phyloP scores from a whole-genome alignment of 805 yeast genomes.

The Candida anglica region DNA sequence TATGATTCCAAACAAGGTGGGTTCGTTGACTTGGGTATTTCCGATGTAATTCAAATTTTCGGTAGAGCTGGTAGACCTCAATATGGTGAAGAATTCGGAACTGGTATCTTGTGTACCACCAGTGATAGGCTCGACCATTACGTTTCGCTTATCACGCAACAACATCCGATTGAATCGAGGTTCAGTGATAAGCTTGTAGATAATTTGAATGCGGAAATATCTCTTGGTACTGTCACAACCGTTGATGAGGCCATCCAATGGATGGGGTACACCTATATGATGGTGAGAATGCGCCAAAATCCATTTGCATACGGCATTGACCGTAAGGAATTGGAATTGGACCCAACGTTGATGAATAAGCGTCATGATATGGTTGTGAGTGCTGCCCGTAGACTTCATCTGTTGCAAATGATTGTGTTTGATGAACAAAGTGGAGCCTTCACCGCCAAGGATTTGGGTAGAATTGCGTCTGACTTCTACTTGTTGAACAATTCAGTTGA shows the following conservation, averaged over 20 bases:
- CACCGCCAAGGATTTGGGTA: constrained; percentile 82
- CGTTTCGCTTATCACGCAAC: constrained; percentile 84
- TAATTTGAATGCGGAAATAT: constrained; percentile 92
- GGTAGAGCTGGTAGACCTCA: constrained; percentile 99
- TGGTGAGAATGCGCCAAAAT: constrained; percentile 89
- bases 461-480: constrained; percentile 93
- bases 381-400: constrained; percentile 82
- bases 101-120: constrained; percentile 85
- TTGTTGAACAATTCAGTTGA: constrained; percentile 81
- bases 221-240: constrained; percentile 91
- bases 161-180: constrained; percentile 92
- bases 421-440: constrained; percentile 82
- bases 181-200: constrained; percentile 77
- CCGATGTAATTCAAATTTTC: constrained; percentile 95
- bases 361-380: constrained; percentile 70
- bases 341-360: constrained; percentile 71
- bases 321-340: constrained; percentile 80
- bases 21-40: constrained; percentile 84
- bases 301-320: constrained; percentile 90
- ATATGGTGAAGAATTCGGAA: constrained; percentile 77
- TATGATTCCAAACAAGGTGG: constrained; percentile 96
- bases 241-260: constrained; percentile 93
- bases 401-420: constrained; percentile 87
- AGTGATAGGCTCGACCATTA: constrained; percentile 81
- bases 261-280: constrained; percentile 96